Percentiles rank a stretch among this genome's conserved stretches.
phyloP scores from a whole-genome alignment of 768 basidiomycete genomes.

The Phylloporus scabripes region DNA sequence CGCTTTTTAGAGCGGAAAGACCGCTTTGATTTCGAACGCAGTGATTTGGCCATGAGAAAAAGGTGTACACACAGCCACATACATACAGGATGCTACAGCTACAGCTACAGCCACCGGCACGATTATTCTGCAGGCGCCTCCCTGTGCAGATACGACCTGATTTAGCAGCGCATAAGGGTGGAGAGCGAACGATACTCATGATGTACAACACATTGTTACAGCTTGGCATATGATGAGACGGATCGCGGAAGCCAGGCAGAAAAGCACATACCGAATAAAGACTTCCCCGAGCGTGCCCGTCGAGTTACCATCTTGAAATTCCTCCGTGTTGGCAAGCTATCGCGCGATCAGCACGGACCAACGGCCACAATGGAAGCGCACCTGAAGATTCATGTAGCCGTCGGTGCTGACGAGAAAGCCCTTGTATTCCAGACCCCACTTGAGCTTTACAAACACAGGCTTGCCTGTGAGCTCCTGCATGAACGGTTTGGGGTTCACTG shows the following conservation, averaged over 20 bases:
- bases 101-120: no score
- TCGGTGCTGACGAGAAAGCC: slow-evolving; percentile 98
- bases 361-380: slow-evolving; percentile 25
- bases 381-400: slow-evolving; percentile 99
- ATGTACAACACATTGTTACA: slow-evolving; percentile 98
- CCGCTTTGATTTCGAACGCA: slow-evolving; percentile 77
- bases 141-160: slow-evolving; percentile 44
- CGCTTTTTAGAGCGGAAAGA: slow-evolving; percentile 74
- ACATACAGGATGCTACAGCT: no score
- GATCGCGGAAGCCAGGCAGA: neutral
- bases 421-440: slow-evolving; percentile 99
- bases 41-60: slow-evolving; percentile 70
- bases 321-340: slow-evolving; percentile 98
- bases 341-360: neutral
- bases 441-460: slow-evolving; percentile 88
- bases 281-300: slow-evolving; percentile 98
- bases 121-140: slow-evolving; percentile 64
- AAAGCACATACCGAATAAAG: slow-evolving; percentile 77
- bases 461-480: slow-evolving; percentile 98
- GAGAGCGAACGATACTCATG: slow-evolving; percentile 50
- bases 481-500: slow-evolving; percentile 99
- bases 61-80: slow-evolving; percentile 7
- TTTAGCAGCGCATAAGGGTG: slow-evolving; percentile 13
- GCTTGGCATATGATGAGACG: slow-evolving; percentile 34
- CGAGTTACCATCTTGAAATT: slow-evolving; percentile 93